phyloP scores from a whole-genome alignment of 106 monocot species.

The Iris macrosiphon region DNA sequence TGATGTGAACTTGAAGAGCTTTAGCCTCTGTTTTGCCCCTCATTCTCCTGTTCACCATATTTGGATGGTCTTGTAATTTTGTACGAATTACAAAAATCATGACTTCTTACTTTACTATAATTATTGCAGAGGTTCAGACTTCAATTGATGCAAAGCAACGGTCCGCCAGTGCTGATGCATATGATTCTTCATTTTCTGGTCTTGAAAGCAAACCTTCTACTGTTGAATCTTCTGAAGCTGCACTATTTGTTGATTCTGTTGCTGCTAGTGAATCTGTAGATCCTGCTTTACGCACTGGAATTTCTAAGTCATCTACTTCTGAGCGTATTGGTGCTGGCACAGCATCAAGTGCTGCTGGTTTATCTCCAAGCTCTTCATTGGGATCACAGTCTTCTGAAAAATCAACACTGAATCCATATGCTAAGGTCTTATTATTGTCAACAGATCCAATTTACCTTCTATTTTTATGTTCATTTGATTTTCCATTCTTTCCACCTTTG shows the following conservation, averaged over 20 bases:
- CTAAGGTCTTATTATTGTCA: slow-evolving; percentile 39
- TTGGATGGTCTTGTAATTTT: background rate
- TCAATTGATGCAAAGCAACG: slow-evolving; percentile 13
- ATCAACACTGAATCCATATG: slow-evolving; percentile 81
- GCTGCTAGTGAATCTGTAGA: slow-evolving; percentile 17
- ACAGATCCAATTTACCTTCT: background rate
- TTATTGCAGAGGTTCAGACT: slow-evolving; percentile 14
- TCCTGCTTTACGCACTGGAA: slow-evolving; percentile 28
- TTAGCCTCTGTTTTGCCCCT: background rate
- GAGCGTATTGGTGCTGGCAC: slow-evolving; percentile 33
- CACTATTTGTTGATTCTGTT: too few species aligned
- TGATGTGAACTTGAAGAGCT: too few species aligned
- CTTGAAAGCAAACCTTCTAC: slow-evolving; percentile 21
- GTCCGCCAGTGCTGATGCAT: slow-evolving; percentile 18
- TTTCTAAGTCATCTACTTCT: slow-evolving; percentile 41
- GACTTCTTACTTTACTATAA: background rate
- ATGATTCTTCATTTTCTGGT: slow-evolving; percentile 24
- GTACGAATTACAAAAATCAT: too few species aligned
- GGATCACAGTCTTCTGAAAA: slow-evolving; percentile 80
- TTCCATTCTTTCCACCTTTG: slow-evolving; percentile 1
- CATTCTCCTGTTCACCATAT: background rate
- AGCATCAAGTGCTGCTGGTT: slow-evolving; percentile 38
- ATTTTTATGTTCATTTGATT: too few species aligned
- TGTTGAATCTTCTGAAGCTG: slow-evolving; percentile 20
- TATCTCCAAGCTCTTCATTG: slow-evolving; percentile 74